A percentile compares a stretch with the other conserved stretches of the same genome.
phyloP scores from a whole-genome alignment of 805 yeast genomes.

The Blastobotrys robertii region DNA sequence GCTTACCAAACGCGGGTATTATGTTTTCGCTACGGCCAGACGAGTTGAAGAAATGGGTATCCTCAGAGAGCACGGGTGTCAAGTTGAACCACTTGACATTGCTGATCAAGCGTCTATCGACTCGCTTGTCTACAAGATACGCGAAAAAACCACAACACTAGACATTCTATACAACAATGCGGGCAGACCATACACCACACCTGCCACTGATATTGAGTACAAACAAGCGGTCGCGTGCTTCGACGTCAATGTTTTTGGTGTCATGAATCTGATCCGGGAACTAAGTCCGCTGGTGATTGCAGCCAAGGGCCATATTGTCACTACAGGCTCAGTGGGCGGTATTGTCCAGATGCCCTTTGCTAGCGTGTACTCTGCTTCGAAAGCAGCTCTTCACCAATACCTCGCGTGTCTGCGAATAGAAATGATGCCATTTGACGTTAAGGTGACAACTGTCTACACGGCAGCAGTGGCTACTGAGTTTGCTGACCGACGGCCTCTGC shows the following conservation, averaged over 20 bases:
- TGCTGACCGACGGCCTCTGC: conserved; percentile 55
- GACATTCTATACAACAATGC: conserved; percentile 68
- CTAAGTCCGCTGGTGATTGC: conserved; percentile 47
- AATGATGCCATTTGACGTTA: conserved; percentile 62
- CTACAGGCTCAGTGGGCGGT: conserved; percentile 71
- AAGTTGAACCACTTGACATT: conserved; percentile 48
- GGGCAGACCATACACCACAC: conserved; percentile 57
- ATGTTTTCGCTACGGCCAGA: conserved; percentile 58
- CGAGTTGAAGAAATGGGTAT: conserved; percentile 50
- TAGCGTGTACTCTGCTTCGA: conserved; percentile 52
- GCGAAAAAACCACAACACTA: conserved; percentile 29
- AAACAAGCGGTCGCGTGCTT: conserved; percentile 42
- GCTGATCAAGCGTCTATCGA: conserved; percentile 38
- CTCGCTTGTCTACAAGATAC: conserved; percentile 27
- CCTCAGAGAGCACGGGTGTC: conserved; percentile 34
- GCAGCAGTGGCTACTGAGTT: conserved; percentile 70
- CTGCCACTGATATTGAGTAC: conserved; percentile 58
- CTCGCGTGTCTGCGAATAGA: conserved; percentile 55
- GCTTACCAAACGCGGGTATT: not conserved
- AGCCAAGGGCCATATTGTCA: conserved; percentile 58
- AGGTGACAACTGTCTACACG: conserved; percentile 58
- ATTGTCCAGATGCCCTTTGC: conserved; percentile 63
- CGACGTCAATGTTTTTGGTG: conserved; percentile 62
- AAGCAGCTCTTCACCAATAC: conserved; percentile 69
- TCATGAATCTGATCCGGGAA: conserved; percentile 52